Evolutionary conservation across 2,329 filamentous ascomycete genomes (phyloP).

Genomic region (Colletotrichum melonis): DNA sequence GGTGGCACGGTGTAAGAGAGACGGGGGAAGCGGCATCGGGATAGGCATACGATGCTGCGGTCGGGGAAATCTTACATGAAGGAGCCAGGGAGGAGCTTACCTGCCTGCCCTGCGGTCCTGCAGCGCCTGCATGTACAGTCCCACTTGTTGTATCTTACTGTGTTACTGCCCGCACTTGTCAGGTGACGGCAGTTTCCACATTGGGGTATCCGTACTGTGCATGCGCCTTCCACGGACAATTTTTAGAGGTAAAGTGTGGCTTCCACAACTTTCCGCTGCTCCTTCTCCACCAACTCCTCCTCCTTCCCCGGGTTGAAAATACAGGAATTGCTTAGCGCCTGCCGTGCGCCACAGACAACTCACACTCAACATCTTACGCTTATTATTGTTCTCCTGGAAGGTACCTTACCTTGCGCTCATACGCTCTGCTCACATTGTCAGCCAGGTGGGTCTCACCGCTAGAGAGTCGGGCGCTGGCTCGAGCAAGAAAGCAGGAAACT

Average conservation of each 20-base stretch:
- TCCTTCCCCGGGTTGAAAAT: background rate
- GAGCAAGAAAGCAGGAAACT: background rate
- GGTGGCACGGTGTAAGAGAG: background rate
- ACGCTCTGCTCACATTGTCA: background rate
- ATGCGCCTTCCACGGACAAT: background rate
- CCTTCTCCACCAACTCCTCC: background rate
- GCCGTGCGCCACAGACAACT: background rate
- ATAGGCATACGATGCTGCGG: background rate
- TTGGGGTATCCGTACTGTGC: background rate
- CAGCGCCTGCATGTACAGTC: background rate
- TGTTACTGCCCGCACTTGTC: background rate
- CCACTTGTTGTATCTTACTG: background rate
- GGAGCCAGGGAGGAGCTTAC: background rate
- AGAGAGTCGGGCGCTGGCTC: background rate
- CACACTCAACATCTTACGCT: background rate
- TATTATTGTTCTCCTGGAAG: no score
- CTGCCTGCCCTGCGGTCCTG: background rate
- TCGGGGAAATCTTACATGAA: conserved; percentile 5
- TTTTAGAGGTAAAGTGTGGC: background rate
- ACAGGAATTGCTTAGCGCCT: background rate
- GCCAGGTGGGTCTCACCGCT: background rate
- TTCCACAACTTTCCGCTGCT: background rate
- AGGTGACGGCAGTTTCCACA: background rate
- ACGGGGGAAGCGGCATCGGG: background rate
- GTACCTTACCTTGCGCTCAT: background rate